Evolutionary conservation across 805 yeast species (phyloP), one percentile per base, ranked within the genome.

Genomic region (Ogataea salicorniae): DNA sequence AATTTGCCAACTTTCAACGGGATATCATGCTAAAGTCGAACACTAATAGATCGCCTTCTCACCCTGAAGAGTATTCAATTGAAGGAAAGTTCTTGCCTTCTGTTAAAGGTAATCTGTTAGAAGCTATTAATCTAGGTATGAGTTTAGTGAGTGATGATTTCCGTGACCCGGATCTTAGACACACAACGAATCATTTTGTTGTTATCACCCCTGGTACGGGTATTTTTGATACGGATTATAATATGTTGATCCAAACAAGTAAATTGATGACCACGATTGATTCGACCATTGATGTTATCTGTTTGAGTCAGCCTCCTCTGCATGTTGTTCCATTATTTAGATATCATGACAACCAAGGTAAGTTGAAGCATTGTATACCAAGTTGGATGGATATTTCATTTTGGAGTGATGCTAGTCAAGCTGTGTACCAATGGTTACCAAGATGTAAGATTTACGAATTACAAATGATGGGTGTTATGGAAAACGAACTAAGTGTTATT

Each of bases 391-490:
- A 95, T 62, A 84, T 91, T 14, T 90, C 96, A 0, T 94, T 86
- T 60, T 94, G 95, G 87, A 80, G 77, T 46, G 87, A 84, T 43
- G 63, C 74, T 2, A 70, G 73, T 29, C 69, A 71, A 18, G 57
- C 66, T 5, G 66, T 67, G 34, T 71, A 72, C 33, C 85, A 80
- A 55, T 92, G 98, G 97, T 77, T 84, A n/a, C 97, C 99, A 0
- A 73, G 94, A 34, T 90, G 97, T 65, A 89, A 88, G 58, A 91
- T 94, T 43, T 92, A 94, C 64, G 98, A 92, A 59, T 68, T 94
- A 17, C 98, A 94, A 63, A 94, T 94, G 97, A 92, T 92, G 95
- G 98, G 98, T 0, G 78, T 94, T 7, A 89, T 92, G 84, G 98
- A 92, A 58, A 88, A 87, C 57, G 97, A 94, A 59, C 71, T 83